These are phyloP conservation scores for Fusarium algeriense DNA, from an alignment of 2,329 filamentous ascomycete species.

Conservation along the genomic window DNA sequence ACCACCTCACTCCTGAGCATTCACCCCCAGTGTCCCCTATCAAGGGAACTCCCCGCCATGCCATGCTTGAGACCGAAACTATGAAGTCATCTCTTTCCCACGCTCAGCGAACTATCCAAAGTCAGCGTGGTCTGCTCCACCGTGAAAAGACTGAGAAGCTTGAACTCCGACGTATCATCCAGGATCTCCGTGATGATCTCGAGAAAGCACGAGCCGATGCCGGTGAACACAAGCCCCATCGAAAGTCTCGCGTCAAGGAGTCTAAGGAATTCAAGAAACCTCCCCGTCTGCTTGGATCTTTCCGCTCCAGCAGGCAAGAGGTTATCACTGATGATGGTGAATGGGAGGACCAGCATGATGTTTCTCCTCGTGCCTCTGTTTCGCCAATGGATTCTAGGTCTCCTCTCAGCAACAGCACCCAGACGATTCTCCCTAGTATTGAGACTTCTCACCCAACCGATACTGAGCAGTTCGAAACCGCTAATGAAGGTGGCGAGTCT, in stretches of 20 bases:
- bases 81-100: constrained; percentile 94
- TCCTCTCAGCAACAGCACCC: constrained; percentile 33
- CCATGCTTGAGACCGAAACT: constrained; percentile 94
- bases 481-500: constrained; percentile 78
- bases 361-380: constrained; percentile 42
- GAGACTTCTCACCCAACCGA: constrained; percentile 54
- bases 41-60: constrained; percentile 91
- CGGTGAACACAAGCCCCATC: constrained; percentile 60
- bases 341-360: constrained; percentile 83
- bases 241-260: constrained; percentile 72
- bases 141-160: constrained; percentile 99
- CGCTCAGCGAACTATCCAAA: constrained; percentile 96
- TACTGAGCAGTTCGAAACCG: constrained; percentile 81
- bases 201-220: constrained; percentile 74
- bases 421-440: constrained; percentile 33
- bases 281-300: constrained; percentile 79
- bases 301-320: constrained; percentile 81
- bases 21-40: constrained; percentile 91
- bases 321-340: constrained; percentile 83
- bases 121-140: constrained; percentile 92
- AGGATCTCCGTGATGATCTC: constrained; percentile 93
- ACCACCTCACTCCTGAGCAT: constrained; percentile 84
- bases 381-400: constrained; percentile 41
- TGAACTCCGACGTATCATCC: constrained; percentile 92
- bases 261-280: constrained; percentile 83